Evolutionary conservation across 139 green algal species (phyloP), one percentile per base, ranked within the genome.

Genomic region (Chlamydomonas asymmetrica): DNA sequence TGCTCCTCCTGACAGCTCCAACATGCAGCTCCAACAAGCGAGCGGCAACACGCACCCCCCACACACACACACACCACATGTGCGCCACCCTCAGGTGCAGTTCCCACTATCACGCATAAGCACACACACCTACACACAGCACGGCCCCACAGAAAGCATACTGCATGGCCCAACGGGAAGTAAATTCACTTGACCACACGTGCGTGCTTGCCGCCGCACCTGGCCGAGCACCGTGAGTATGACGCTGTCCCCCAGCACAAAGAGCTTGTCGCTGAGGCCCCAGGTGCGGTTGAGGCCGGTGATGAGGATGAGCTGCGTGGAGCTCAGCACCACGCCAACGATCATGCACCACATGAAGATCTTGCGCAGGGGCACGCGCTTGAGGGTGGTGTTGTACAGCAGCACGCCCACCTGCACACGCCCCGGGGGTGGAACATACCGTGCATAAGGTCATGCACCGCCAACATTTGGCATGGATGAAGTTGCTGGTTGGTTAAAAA

Each of bases 141-240:
- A 31, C 13, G 63, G 63, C 10, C 31, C 31, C 10, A 32, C 13
- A n/a, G 31, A 31, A 10, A 35, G 57, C 22, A 25, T 20, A 10
- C 18, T 65, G 57, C n/a, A 25, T 65, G 57, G 57, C 22, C 22
- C 57, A 65, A 10, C 27, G 25, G 57, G 57, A 16, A 25, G 10
- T 32, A 65, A 25, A 16, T 25, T 25, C 31, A 10, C 31, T 43
- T 31, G 8, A 27, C n/a, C 31, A 13, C 62, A 45, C 62, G 8
- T 39, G n/a, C 9, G n/a, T 35, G 13, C 37, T 8, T 57, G 4
- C 49, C 31, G 35, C 29, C 80, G 2, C 70, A 85, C 78, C 87
- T 95, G 87, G 0, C 92, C 95, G 22, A 98, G 87, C 38, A 97
- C 95, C 35, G 93, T 97, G 18, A 99, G 90, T 27, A 98, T 80